Percentiles rank a stretch among this genome's conserved stretches.
phyloP scores from a whole-genome alignment of 768 basidiomycete genomes.

The Phanerodontia chrysosporium region DNA sequence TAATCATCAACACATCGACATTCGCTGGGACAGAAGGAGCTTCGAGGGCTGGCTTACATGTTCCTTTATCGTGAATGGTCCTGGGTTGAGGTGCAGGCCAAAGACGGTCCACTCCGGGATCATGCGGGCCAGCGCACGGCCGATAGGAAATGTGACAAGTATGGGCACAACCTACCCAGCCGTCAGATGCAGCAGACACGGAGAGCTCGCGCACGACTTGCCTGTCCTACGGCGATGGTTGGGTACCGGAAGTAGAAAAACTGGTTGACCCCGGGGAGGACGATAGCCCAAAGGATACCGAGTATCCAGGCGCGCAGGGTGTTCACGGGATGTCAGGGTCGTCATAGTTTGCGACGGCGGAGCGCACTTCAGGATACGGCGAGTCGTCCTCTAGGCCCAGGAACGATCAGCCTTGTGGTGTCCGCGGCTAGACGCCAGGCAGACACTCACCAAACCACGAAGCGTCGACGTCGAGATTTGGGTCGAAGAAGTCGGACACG shows the following conservation, averaged over 20 bases:
- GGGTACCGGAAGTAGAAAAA: slow-evolving; percentile 52
- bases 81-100: slow-evolving; percentile 65
- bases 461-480: slow-evolving; percentile 24
- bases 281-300: slow-evolving; percentile 65
- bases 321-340: slow-evolving; percentile 59
- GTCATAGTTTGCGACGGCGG: slow-evolving; percentile 71
- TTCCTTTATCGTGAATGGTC: slow-evolving; percentile 76
- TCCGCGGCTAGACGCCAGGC: background rate
- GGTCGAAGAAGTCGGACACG: slow-evolving; percentile 21
- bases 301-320: slow-evolving; percentile 71
- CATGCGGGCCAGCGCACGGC: slow-evolving; percentile 60
- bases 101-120: slow-evolving; percentile 50
- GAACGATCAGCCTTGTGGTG: background rate
- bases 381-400: slow-evolving; percentile 60
- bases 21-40: slow-evolving; percentile 37
- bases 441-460: slow-evolving; percentile 18
- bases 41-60: slow-evolving; percentile 50
- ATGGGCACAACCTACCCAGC: slow-evolving; percentile 54
- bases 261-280: slow-evolving; percentile 42
- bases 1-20: slow-evolving; percentile 15
- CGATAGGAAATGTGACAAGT: slow-evolving; percentile 65
- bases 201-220: slow-evolving; percentile 16
- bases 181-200: background rate
- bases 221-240: slow-evolving; percentile 30
- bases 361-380: slow-evolving; percentile 80